Base-by-base conservation (phyloP, 208 protist species). In the Crithidia acanthocephali region DNA sequence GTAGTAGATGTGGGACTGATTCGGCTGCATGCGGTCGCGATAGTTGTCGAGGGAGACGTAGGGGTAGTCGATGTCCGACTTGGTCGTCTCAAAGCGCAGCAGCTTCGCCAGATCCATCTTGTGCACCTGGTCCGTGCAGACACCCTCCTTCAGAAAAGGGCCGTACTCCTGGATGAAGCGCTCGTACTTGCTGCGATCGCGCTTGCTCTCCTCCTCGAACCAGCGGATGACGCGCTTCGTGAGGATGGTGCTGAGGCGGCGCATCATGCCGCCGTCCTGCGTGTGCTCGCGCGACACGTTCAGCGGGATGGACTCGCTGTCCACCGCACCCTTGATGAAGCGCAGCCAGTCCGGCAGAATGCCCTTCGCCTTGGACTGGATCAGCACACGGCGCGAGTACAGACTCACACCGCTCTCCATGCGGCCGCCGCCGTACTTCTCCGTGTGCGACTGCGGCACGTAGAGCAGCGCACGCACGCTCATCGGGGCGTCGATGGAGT, bases 211-310 rank as follows among this genome's bases (percentile, higher is more conserved):
- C 71, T 97, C 94, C 62, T 94, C 83, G 53, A 98, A 78, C 85
- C 90, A 97, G 33, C 92, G 92, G 37, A 98, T 92, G 30, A 97
- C 87, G 50, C 94, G 90, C 68, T 97, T 98, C 2, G 94, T 98
- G 20, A 99, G 79, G 22, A 99, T 91, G 3, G 86, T 91, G 11
- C 81, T 94, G 32, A 99, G 87, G 30, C 92, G 93, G 22, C 91
- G 84, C 87, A 99, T 98, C 76, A 99, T 89, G 69, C 87, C 82
- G 66, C 91, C 96, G 79, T 99, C 94, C 84, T 99, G 98, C 45
- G 99, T 97, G 69, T 98, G 91, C 87, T 99, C 98, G 72, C 98
- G 95, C 23, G 93, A 98, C 23, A 99, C 92, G 77, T 99, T 99
- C 25, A 99, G 85, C 23, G 98, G 98, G 50, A 99, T 94, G 51